Evolutionary conservation across 2,329 filamentous ascomycete genomes (phyloP), one percentile per base, ranked within the genome.

Genomic region (Rhinocladiella mackenziei): DNA sequence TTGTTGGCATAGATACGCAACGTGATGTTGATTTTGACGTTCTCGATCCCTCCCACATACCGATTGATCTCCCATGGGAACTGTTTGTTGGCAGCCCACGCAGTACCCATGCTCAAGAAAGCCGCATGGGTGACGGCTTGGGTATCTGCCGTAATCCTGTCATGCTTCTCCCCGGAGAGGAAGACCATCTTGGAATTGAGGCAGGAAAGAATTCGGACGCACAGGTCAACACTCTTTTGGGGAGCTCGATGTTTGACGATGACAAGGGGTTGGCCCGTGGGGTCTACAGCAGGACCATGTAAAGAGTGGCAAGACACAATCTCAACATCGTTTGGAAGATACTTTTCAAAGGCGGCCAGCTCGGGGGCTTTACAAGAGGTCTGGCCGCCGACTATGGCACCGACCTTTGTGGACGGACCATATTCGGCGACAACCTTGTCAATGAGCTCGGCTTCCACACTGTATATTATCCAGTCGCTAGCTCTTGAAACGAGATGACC

Each of bases 381-480:
- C 66, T 98, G 92, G 6, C 92, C 92, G 48, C 92, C 94, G 15
- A 98, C 92, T 51, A 98, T 94, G 54, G 92, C 92, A 53, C 86
- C 85, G 61, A 92, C 77, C 65, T 96, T 97, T 45, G 92, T 98
- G 55, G 92, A 89, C 58, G 91, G 91, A 54, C 89, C 92, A 66
- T 88, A 98, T 60, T 84, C 75, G 52, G 83, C 84, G 60, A 96
- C 92, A 58, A 96, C 86, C 56, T 77, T 78, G 63, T 88, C 85
- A 66, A 98, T 94, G 55, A 83, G 79, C 59, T 89, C 88, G 51
- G 92, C 92, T 69, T 97, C 91, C 67, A 98, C 92, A 68, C 86
- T 94, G 77, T 98, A 98, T 64, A 98, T 89, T 70, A 96, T 95
- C 68, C 89, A 97, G 76, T 97, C 91, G 82, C 89, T 96, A 67